Base-by-base conservation (phyloP, 2,329 filamentous ascomycete species). In the Aspergillus oerlinghausenensis region DNA sequence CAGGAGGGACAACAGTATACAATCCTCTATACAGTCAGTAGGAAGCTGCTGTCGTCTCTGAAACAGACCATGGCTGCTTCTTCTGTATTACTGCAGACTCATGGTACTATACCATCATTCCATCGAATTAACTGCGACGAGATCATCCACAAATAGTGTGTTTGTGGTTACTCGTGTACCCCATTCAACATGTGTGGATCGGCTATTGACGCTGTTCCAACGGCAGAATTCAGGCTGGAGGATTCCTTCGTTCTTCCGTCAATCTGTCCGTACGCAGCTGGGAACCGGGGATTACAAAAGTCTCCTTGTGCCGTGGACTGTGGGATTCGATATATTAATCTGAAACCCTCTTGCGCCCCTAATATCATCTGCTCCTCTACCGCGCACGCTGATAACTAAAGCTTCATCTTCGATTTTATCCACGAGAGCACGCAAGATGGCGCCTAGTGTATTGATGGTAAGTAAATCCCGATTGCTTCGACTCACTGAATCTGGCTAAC, bases 371-470 rank as follows among this genome's bases (percentile, higher is more conserved):
- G 32, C 5, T 38, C 32, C 14, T 38, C 32, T 38, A 17, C 32
- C 11, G 14, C 17, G 23, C 28, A 56, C 9, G 11, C 5, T 45
- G 19, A 11, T 14, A 32, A 14, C 25, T n/a, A n/a, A 32, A 50
- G 23, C 21, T 21, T 17, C 14, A 40, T 26, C 47, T 51, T 43
- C 45, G 43, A n/a, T 25, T 19, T 14, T 17, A 25, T 35, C 26
- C 42, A 6, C 28, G 9, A 28, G 29, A 26, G 42, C n/a, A 59
- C n/a, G 55, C 57, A 67, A 56, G 51, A 84, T 84, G 81, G 79
- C 82, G 64, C 82, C 84, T 62, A 87, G 84, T 64, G 85, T 89
- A 64, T 79, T 89, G 70, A 89, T 89, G 86, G 86, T 86, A 67
- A 70, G 78, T 68, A 8, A 17, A 4, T 52, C 51, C 21, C 32